A percentile compares a stretch with the other conserved stretches of the same genome.
phyloP scores from a whole-genome alignment of 1,284 basidiomycete species.

The Trichosporon faecale region DNA sequence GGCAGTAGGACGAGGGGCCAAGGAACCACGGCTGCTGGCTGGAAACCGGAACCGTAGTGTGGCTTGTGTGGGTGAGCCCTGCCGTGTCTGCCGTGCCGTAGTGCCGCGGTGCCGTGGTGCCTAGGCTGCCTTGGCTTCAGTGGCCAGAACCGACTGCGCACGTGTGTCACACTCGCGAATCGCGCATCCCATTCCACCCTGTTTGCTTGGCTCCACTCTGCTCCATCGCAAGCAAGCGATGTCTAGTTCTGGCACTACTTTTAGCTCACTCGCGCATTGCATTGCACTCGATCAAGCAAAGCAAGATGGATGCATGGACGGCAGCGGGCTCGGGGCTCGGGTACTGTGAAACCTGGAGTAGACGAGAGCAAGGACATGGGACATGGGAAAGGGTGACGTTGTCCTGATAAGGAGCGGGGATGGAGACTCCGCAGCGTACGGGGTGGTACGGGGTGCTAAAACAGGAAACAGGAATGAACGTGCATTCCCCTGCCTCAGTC shows the following conservation, averaged over 20 bases:
- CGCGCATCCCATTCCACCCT: background rate
- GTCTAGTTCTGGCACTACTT: background rate
- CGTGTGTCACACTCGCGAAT: slow-evolving; percentile 1
- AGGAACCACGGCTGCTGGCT: too few species aligned
- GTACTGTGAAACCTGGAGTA: background rate
- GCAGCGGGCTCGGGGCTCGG: too few species aligned
- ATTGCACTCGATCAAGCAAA: too few species aligned
- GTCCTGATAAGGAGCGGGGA: background rate
- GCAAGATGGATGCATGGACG: too few species aligned
- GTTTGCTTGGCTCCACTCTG: too few species aligned
- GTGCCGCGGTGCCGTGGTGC: background rate
- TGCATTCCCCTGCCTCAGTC: background rate
- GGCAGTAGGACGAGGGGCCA: too few species aligned
- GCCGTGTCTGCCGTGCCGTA: too few species aligned
- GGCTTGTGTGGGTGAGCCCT: too few species aligned
- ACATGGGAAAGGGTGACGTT: background rate
- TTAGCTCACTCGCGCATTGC: background rate
- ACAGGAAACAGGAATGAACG: background rate
- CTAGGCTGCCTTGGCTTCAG: background rate
- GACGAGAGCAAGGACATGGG: background rate
- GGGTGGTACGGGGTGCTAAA: background rate
- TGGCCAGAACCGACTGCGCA: background rate
- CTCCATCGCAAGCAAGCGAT: too few species aligned
- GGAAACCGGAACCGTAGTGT: too few species aligned
- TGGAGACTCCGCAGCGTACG: background rate